phyloP scores from a whole-genome alignment of 805 yeast species.

The Kuraishia cidri region DNA sequence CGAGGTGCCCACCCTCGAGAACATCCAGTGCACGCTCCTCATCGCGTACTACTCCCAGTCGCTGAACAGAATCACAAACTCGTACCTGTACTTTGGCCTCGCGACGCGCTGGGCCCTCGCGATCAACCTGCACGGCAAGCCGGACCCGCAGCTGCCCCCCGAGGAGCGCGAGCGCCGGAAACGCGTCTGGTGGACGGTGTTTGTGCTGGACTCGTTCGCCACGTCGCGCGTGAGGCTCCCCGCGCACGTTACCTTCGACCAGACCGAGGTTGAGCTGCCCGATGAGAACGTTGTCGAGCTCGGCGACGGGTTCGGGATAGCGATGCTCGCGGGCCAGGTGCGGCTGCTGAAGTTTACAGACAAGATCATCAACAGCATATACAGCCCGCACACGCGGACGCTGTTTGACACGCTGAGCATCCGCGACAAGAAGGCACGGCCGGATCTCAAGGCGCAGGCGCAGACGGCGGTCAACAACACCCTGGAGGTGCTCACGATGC shows the following conservation, averaged over 20 bases:
- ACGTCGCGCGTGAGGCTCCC: slow-evolving; percentile 27
- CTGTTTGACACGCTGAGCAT: background rate
- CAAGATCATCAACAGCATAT: slow-evolving; percentile 21
- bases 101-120: slow-evolving; percentile 22
- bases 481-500: slow-evolving; percentile 7
- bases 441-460: slow-evolving; percentile 9
- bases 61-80: slow-evolving; percentile 23
- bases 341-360: slow-evolving; percentile 17
- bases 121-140: slow-evolving; percentile 21
- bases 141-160: slow-evolving; percentile 6
- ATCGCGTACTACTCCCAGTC: slow-evolving; percentile 25
- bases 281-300: slow-evolving; percentile 11
- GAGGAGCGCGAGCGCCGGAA: slow-evolving; percentile 21
- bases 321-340: slow-evolving; percentile 17
- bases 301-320: slow-evolving; percentile 20
- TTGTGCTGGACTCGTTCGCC: slow-evolving; percentile 24
- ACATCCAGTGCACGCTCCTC: slow-evolving; percentile 22
- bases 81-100: slow-evolving; percentile 23
- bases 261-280: slow-evolving; percentile 20
- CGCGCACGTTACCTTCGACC: slow-evolving; percentile 20
- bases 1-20: slow-evolving; percentile 21
- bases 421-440: slow-evolving; percentile 6
- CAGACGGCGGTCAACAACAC: slow-evolving; percentile 12
- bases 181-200: slow-evolving; percentile 30
- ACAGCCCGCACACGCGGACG: slow-evolving; percentile 17